Percentiles rank a stretch among this genome's conserved stretches.
Conservation (phyloP, 192 early-diverging fungal species). For the Helicostylum pulchrum region DNA sequence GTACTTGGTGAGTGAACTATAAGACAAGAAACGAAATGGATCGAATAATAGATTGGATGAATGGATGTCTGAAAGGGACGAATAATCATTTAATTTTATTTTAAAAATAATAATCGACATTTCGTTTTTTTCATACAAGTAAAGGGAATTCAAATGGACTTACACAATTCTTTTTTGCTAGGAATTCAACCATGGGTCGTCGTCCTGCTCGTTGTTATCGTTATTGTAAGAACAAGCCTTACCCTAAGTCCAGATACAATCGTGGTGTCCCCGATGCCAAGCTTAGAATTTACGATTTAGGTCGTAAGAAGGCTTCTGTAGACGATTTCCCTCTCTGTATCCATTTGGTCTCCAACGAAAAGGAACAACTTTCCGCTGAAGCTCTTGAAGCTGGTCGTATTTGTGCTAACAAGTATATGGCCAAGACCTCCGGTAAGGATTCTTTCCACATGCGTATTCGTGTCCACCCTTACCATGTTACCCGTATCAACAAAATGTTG, state of each 20-base stretch:
- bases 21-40: not conserved
- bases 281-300: slow-evolving; percentile 96
- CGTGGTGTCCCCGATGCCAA: slow-evolving; percentile 99
- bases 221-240: slow-evolving; percentile 99
- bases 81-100: not conserved
- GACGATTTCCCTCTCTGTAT: slow-evolving; percentile 97
- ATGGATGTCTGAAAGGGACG: not conserved
- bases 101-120: not conserved
- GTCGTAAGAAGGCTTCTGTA: slow-evolving; percentile 95
- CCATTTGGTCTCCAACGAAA: slow-evolving; percentile 95
- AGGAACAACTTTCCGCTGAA: slow-evolving; percentile 97
- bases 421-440: slow-evolving; percentile 95
- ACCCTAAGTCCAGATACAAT: slow-evolving; percentile 97
- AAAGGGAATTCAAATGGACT: not conserved
- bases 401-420: slow-evolving; percentile 97
- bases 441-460: slow-evolving; percentile 98
- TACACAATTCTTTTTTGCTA: not conserved
- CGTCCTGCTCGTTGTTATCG: slow-evolving; percentile 99
- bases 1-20: slow-evolving; percentile 15
- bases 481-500: slow-evolving; percentile 99
- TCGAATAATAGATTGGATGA: slow-evolving; percentile 11
- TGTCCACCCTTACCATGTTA: slow-evolving; percentile 98
- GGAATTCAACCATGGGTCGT: slow-evolving; percentile 77
- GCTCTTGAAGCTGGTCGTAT: slow-evolving; percentile 98
- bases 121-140: not conserved